Evolutionary conservation across 306 rosid species (phyloP).

Genomic region (Neltuma alba): DNA sequence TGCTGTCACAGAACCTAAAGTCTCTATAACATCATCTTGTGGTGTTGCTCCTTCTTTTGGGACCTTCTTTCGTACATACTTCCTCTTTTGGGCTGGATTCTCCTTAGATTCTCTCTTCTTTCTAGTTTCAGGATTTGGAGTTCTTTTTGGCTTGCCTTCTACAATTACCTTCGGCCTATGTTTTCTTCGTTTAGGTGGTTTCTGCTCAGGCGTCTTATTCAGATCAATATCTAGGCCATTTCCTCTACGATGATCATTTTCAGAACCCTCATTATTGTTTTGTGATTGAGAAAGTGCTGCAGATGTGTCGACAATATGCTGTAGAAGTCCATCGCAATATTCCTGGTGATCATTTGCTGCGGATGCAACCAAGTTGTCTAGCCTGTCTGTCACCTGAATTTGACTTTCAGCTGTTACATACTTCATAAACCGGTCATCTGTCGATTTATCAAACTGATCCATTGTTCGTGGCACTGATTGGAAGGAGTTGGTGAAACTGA

Average conservation of each 20-base stretch:
- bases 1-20: constrained; percentile 30
- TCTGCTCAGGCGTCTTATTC: constrained; percentile 76
- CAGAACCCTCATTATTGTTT: constrained; percentile 44
- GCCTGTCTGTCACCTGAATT: constrained; percentile 50
- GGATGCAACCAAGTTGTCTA: constrained; percentile 39
- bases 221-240: constrained; percentile 57
- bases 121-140: constrained; percentile 48
- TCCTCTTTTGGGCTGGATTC: constrained; percentile 62
- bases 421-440: constrained; percentile 37
- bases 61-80: constrained; percentile 39
- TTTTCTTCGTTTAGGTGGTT: constrained; percentile 67
- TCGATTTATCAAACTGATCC: constrained; percentile 32
- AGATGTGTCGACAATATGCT: constrained; percentile 66
- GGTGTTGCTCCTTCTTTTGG: constrained; percentile 52
- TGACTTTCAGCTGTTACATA: constrained; percentile 49
- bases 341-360: constrained; percentile 51
- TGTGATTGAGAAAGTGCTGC: constrained; percentile 53
- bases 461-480: constrained; percentile 45
- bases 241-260: constrained; percentile 42
- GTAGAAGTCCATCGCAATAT: constrained; percentile 54
- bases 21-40: constrained; percentile 41
- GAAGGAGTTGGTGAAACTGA: constrained; percentile 40
- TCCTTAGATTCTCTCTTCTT: constrained; percentile 45
- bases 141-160: constrained; percentile 69
- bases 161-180: constrained; percentile 90